Base-by-base conservation (phyloP, 2,329 filamentous ascomycete species). In the Apiospora malaysiana region DNA sequence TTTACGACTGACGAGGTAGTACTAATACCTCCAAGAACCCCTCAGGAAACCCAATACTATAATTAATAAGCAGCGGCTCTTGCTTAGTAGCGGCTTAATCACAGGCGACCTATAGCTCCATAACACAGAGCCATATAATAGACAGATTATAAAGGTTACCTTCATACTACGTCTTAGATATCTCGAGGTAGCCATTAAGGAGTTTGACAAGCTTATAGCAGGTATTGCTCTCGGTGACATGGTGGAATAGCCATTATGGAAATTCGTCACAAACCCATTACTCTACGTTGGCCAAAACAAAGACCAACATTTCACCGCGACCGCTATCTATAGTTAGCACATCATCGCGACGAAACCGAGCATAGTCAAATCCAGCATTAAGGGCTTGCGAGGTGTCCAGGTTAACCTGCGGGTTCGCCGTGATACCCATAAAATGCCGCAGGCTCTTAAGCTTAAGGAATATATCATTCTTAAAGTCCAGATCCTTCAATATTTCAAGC, bases 11-110 rank as follows among this genome's bases (percentile, higher is more conserved):
- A 10, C 6, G 21, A 8, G 68, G 25, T 14, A 71, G n/a, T 2
- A 67, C 23, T n/a, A 71, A 42, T n/a, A n/a, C 16, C 43, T 71
- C 27, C 45, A 71, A 40, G 4, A 71, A 59, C 18, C 21, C 16
- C 18, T 18, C n/a, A 23, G 67, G 67, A 32, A 71, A 46, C 8
- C 65, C 45, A 32, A 69, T 66, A 9, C 32, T 43, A 32, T 71
- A 49, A 46, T 71, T 56, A 7, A 47, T 2, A 12, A 71, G 70
- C 45, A 71, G 18, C 25, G 40, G 40, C n/a, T 9, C 40, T 25
- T 47, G 66, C 23, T 37, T 21, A 5, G 16, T 32, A 16, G 43
- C 42, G 25, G 42, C 40, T 47, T 43, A 6, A 21, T 68, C 66
- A 23, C 40, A 43, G 42, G 66, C 66, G 14, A 68, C 42, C 66